phyloP scores from a whole-genome alignment of 768 basidiomycete genomes.

The Russula virescens region DNA sequence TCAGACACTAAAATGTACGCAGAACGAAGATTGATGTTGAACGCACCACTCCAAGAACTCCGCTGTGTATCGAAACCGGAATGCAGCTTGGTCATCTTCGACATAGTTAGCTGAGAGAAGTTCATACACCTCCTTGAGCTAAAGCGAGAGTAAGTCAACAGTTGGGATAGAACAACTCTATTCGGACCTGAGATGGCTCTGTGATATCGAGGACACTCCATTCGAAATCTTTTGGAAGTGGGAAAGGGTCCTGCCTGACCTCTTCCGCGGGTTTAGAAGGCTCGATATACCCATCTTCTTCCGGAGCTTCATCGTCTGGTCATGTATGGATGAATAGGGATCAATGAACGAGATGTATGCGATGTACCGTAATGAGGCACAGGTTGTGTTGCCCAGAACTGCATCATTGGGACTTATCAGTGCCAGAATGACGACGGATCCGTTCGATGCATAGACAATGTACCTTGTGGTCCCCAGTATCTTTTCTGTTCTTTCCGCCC shows the following conservation, averaged over 20 bases:
- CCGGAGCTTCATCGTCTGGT: constrained; percentile 55
- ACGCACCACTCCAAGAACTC: constrained; percentile 88
- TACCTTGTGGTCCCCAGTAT: constrained; percentile 87
- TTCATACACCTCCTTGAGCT: constrained; percentile 91
- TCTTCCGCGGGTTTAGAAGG: constrained; percentile 67
- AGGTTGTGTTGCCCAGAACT: constrained; percentile 99
- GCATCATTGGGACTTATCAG: constrained; percentile 12
- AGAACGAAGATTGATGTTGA: too few relatives aligned
- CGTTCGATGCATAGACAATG: constrained; percentile 20
- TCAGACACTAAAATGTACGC: background rate
- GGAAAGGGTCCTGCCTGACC: constrained; percentile 83
- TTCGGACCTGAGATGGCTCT: constrained; percentile 62
- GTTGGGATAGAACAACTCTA: background rate
- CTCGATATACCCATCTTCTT: constrained; percentile 87
- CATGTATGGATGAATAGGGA: constrained; percentile 8
- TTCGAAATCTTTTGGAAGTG: constrained; percentile 87
- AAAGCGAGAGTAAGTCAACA: background rate
- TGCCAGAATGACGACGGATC: background rate
- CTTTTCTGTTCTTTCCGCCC: constrained; percentile 71
- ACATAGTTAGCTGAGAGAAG: constrained; percentile 92
- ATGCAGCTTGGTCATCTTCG: constrained; percentile 93
- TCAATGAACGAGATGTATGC: background rate
- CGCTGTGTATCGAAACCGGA: constrained; percentile 92
- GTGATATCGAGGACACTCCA: constrained; percentile 82
- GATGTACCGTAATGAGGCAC: constrained; percentile 77